Percentiles rank a stretch among this genome's conserved stretches.
Evolutionary conservation across 2,329 filamentous ascomycete species (phyloP).

Genomic region (Pyrenophora teres): DNA sequence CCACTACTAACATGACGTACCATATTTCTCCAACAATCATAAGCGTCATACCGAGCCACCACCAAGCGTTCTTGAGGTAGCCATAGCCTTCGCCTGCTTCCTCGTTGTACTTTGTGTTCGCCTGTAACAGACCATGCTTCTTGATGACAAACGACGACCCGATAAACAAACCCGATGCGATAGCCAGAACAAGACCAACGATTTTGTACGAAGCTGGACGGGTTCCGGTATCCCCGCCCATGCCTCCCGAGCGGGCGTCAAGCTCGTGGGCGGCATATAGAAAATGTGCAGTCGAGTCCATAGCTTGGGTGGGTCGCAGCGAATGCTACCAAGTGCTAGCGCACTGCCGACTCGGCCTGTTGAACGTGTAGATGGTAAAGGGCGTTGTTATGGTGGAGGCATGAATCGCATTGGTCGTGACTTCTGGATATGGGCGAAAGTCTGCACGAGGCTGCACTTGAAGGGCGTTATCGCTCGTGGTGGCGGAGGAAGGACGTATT

Average conservation of each 20-base stretch:
- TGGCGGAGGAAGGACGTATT: slow-evolving; percentile 18
- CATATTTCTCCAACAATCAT: slow-evolving; percentile 96
- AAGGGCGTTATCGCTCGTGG: slow-evolving; percentile 3
- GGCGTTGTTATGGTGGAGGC: slow-evolving; percentile 15
- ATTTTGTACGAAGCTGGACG: slow-evolving; percentile 74
- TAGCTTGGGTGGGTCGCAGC: slow-evolving; percentile 34
- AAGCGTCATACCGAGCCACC: slow-evolving; percentile 94
- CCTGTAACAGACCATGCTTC: slow-evolving; percentile 86
- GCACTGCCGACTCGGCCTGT: slow-evolving; percentile 17
- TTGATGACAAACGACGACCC: slow-evolving; percentile 94
- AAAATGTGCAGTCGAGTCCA: slow-evolving; percentile 51
- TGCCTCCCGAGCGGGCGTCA: slow-evolving; percentile 51
- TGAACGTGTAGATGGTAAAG: slow-evolving; percentile 6
- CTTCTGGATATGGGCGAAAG: neutral
- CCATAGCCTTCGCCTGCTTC: slow-evolving; percentile 95
- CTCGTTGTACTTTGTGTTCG: slow-evolving; percentile 96
- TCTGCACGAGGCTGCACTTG: slow-evolving; percentile 14
- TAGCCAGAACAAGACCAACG: slow-evolving; percentile 82
- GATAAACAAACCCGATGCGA: slow-evolving; percentile 89
- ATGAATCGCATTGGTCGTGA: slow-evolving; percentile 12
- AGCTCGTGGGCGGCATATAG: slow-evolving; percentile 51
- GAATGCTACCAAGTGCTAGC: slow-evolving; percentile 18
- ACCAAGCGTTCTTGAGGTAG: slow-evolving; percentile 91
- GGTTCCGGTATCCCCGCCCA: slow-evolving; percentile 31
- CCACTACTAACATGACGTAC: neutral